Conservation (phyloP, 2,329 filamentous ascomycete genomes). For the Thermoascus crustaceus region DNA sequence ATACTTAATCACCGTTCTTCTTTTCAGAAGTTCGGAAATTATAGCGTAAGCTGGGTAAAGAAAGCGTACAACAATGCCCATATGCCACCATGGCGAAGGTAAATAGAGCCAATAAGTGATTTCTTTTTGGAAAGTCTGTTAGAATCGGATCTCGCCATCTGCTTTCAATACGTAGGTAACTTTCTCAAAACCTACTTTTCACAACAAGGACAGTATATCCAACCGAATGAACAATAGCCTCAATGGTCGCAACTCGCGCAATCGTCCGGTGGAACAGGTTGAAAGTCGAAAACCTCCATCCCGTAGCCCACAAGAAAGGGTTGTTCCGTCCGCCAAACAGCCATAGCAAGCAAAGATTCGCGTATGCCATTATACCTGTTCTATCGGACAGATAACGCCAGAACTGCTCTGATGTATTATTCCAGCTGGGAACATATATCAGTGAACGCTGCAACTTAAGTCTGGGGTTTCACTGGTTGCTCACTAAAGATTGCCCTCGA, state of each 20-base stretch:
- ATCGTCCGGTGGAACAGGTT: conserved; percentile 62
- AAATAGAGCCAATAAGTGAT: conserved; percentile 9
- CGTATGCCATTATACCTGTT: conserved; percentile 56
- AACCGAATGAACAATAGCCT: conserved; percentile 56
- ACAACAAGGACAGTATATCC: conserved; percentile 44
- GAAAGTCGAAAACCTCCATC: conserved; percentile 60
- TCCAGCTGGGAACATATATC: conserved; percentile 7
- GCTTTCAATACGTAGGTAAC: neutral
- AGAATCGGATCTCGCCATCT: neutral
- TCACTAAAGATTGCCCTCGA: conserved; percentile 42
- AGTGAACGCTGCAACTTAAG: neutral
- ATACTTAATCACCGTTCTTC: no score
- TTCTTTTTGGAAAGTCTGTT: conserved; percentile 5
- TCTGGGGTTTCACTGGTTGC: conserved; percentile 9
- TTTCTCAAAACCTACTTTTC: conserved; percentile 6
- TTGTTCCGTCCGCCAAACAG: conserved; percentile 62
- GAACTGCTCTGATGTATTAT: conserved; percentile 25
- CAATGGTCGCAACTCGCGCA: conserved; percentile 53
- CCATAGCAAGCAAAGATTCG: conserved; percentile 58
- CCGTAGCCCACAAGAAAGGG: conserved; percentile 56
- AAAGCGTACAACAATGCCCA: conserved; percentile 17
- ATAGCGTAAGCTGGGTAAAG: conserved; percentile 2
- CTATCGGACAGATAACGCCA: conserved; percentile 54
- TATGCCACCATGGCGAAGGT: conserved; percentile 12
- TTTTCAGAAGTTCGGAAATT: neutral